phyloP scores from a whole-genome alignment of 306 rosid genomes.

The Castanopsis chinensis region DNA sequence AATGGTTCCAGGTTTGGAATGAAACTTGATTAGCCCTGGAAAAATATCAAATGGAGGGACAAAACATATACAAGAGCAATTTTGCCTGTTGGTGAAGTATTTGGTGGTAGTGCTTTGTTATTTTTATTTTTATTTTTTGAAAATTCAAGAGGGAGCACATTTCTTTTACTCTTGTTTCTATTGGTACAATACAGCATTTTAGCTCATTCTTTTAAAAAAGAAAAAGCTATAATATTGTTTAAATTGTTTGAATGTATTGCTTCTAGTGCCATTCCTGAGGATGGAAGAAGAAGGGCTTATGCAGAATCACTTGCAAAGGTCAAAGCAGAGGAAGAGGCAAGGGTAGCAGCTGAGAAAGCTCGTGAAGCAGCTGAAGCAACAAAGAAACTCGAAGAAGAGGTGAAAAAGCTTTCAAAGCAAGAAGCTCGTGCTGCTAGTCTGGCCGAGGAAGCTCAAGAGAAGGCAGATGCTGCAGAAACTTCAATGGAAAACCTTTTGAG shows the following conservation, averaged over 20 bases:
- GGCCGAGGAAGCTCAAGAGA: conserved; percentile 59
- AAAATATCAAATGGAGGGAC: no score
- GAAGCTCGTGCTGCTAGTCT: conserved; percentile 46
- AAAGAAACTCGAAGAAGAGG: conserved; percentile 61
- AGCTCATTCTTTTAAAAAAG: background rate
- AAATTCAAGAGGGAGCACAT: background rate
- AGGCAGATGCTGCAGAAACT: conserved; percentile 52
- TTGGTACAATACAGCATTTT: no score
- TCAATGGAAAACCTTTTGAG: conserved; percentile 52
- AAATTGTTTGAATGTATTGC: background rate
- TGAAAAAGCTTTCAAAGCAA: conserved; percentile 49
- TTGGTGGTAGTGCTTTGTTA: no score
- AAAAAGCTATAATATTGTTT: background rate
- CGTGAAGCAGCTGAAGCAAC: conserved; percentile 51
- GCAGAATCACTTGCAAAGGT: conserved; percentile 61
- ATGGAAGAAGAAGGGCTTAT: conserved; percentile 83
- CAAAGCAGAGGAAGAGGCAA: conserved; percentile 82
- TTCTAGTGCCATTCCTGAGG: conserved; percentile 75
- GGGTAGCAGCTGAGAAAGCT: conserved; percentile 53
- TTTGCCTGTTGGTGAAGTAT: no score
- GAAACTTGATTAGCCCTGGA: no score
- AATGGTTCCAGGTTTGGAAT: no score
- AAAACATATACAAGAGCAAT: no score
- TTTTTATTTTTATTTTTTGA: background rate
- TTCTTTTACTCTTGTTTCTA: no score